Evolutionary conservation across 1,284 basidiomycete species (phyloP).

Genomic region (Trametes hirsuta): DNA sequence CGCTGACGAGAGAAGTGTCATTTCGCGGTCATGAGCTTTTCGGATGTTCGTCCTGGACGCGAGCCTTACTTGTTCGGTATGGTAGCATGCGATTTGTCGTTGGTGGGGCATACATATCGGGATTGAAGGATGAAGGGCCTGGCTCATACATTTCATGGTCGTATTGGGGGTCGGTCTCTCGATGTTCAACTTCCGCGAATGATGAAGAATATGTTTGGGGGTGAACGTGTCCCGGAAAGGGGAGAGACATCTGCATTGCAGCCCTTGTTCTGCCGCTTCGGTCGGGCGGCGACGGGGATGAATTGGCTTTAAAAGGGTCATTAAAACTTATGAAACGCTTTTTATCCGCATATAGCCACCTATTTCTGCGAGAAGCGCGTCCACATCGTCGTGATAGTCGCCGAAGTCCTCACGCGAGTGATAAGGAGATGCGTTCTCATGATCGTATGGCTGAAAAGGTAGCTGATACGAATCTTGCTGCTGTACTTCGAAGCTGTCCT

Average conservation of each 20-base stretch:
- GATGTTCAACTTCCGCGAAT: neutral
- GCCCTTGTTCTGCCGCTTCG: conserved; percentile 9
- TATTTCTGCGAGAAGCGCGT: conserved; percentile 36
- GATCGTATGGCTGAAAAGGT: neutral
- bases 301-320: conserved; percentile 33
- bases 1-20: neutral
- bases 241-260: neutral
- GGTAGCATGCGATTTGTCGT: too few relatives aligned
- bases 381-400: conserved; percentile 19
- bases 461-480: neutral
- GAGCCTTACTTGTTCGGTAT: too few relatives aligned
- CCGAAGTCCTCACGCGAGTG: neutral
- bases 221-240: neutral
- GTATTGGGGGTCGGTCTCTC: too few relatives aligned
- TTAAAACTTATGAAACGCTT: neutral
- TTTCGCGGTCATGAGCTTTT: too few relatives aligned
- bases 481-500: too few relatives aligned
- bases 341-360: conserved; percentile 53
- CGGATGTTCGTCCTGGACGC: too few relatives aligned
- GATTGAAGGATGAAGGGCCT: neutral
- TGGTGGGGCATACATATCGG: too few relatives aligned
- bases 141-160: neutral
- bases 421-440: neutral
- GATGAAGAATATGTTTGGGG: neutral
- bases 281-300: conserved; percentile 46